Base-by-base conservation (phyloP, 345 rosid genomes). In the Gossypium sturtianum region DNA sequence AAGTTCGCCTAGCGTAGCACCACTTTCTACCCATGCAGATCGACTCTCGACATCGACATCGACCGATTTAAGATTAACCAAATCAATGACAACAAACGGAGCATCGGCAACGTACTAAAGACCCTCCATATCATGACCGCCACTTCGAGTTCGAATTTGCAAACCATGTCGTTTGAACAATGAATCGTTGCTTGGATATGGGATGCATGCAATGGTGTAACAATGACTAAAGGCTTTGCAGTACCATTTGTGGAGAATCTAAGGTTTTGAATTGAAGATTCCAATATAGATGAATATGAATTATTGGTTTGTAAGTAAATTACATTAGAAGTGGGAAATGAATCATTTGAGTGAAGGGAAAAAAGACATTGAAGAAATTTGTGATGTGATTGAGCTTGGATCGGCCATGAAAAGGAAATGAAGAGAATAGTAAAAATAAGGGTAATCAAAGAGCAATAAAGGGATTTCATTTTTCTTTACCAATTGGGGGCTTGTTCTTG, bases 61-160 rank as follows among this genome's bases (percentile, higher is more conserved):
- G 7, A 65, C 3, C 0, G 25, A 65, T 38, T 48, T 48, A 17
- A 65, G 51, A 65, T 65, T 65, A 41, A 65, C 15, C 49, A 65
- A 65, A 19, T 41, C 51, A 4, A 65, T n/a, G 13, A 65, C 6
- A 2, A 65, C 49, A 19, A 65, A 65, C 1, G 69, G 51, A 15
- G 3, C 69, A 7, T 38, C 48, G 3, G 69, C 8, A 15, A 65
- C 25, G 20, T 65, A 65, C 17, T 51, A 65, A 65, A 41, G 69
- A 29, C 69, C 69, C 25, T 65, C 51, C 19, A 65, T 41, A 23
- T 65, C 69, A 38, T 65, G 69, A n/a, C 51, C 51, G 6, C 69
- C 69, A 20, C 69, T 65, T 16, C 51, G 51, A 41, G 25, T 65
- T 38, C 69, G 5, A 11, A 65, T 41, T 41, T 65, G 69, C 23